Conservation (phyloP, 768 basidiomycete species). For the Arthromyces matolae region DNA sequence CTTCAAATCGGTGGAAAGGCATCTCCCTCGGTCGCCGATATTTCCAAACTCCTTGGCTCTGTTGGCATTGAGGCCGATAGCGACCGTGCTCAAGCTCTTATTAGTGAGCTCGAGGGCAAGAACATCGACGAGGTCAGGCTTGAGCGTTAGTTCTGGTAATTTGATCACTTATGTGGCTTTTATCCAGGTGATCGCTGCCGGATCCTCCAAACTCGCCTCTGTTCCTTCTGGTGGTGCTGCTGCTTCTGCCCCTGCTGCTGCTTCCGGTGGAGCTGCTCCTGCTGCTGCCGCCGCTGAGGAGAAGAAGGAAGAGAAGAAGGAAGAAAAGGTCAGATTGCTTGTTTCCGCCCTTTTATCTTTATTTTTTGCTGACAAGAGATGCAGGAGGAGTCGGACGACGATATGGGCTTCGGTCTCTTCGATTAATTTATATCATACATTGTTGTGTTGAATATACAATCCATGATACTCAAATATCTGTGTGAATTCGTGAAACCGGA, state of each 20-base stretch:
- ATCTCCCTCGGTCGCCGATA: slow-evolving; percentile 78
- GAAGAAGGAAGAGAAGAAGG: slow-evolving; percentile 87
- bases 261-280: slow-evolving; percentile 47
- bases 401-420: slow-evolving; percentile 99
- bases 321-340: slow-evolving; percentile 71
- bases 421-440: slow-evolving; percentile 50
- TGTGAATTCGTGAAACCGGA: background rate
- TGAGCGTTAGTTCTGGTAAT: slow-evolving; percentile 10
- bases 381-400: slow-evolving; percentile 93
- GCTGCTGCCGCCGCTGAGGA: slow-evolving; percentile 63
- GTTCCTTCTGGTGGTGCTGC: slow-evolving; percentile 92
- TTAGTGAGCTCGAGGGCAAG: slow-evolving; percentile 91
- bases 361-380: background rate
- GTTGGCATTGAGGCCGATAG: slow-evolving; percentile 91
- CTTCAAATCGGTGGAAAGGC: slow-evolving; percentile 93
- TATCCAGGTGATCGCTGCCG: slow-evolving; percentile 87
- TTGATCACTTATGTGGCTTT: slow-evolving; percentile 1
- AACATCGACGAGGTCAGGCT: slow-evolving; percentile 64
- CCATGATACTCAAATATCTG: too few species aligned
- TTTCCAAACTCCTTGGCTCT: slow-evolving; percentile 80
- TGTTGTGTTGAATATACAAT: slow-evolving; percentile 9
- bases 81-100: slow-evolving; percentile 72
- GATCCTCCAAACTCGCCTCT: slow-evolving; percentile 90
- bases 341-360: slow-evolving; percentile 1
- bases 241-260: slow-evolving; percentile 50